These are phyloP conservation scores for Penicillium silybi DNA, from an alignment of 495 filamentous ascomycete species.

Conservation along the genomic window DNA sequence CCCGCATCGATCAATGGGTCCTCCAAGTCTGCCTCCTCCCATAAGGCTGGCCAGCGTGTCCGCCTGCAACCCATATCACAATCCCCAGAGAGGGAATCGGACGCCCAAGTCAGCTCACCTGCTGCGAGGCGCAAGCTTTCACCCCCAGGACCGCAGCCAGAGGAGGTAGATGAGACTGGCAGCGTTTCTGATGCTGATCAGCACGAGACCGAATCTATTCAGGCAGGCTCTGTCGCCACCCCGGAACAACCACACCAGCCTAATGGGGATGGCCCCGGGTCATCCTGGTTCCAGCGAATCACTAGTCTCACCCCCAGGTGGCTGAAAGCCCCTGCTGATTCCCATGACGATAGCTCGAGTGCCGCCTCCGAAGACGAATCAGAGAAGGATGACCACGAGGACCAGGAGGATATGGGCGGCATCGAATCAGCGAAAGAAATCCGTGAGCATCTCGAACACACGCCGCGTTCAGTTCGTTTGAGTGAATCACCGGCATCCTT, in stretches of 20 bases:
- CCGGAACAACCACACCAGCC: slow-evolving; percentile 20
- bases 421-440: slow-evolving; percentile 10
- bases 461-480: slow-evolving; percentile 7
- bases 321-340: slow-evolving; percentile 32
- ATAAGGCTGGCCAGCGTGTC: slow-evolving; percentile 13
- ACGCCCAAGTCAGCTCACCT: slow-evolving; percentile 16
- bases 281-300: slow-evolving; percentile 39
- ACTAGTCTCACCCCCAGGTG: slow-evolving; percentile 40
- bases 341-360: slow-evolving; percentile 16
- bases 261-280: slow-evolving; percentile 19
- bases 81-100: slow-evolving; percentile 22
- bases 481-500: slow-evolving; percentile 10
- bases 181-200: slow-evolving; percentile 13
- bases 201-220: slow-evolving; percentile 11
- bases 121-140: not conserved
- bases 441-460: slow-evolving; percentile 11
- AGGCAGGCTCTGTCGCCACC: slow-evolving; percentile 21
- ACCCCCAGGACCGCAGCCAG: not conserved
- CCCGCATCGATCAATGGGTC: slow-evolving; percentile 12
- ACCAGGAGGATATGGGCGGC: slow-evolving; percentile 14
- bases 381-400: slow-evolving; percentile 17
- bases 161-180: slow-evolving; percentile 15
- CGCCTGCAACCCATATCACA: slow-evolving; percentile 25
- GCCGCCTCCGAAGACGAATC: slow-evolving; percentile 17
- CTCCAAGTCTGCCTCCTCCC: slow-evolving; percentile 12